Evolutionary conservation across 2,329 filamentous ascomycete genomes (phyloP).

Genomic region (Paecilomyces dactylethromorphus): DNA sequence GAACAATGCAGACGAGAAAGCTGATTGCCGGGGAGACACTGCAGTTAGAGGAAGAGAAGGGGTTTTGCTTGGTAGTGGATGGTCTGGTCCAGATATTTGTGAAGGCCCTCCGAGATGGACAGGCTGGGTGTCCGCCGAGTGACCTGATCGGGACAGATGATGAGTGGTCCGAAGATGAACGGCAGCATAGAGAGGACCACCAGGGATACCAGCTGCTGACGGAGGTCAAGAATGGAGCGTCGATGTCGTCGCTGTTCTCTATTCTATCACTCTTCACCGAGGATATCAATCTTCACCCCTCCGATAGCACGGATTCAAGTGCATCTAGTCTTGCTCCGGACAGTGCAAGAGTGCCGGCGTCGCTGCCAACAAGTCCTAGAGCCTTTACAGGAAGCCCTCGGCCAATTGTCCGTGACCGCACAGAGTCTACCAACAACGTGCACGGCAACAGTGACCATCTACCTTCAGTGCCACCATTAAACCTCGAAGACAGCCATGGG

Average conservation of each 20-base stretch:
- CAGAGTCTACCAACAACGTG: slow-evolving; percentile 12
- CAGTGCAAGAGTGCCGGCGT: slow-evolving; percentile 27
- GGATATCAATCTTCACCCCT: slow-evolving; percentile 71
- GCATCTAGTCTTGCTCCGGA: slow-evolving; percentile 27
- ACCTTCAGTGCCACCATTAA: slow-evolving; percentile 66
- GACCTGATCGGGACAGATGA: slow-evolving; percentile 33
- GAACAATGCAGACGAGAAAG: slow-evolving; percentile 97
- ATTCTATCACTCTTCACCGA: slow-evolving; percentile 97
- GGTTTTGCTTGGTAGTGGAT: slow-evolving; percentile 95
- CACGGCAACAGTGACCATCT: slow-evolving; percentile 31
- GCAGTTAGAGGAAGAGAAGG: slow-evolving; percentile 93
- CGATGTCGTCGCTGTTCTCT: slow-evolving; percentile 97
- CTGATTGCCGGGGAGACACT: slow-evolving; percentile 93
- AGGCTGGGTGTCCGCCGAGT: slow-evolving; percentile 29
- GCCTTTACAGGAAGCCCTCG: slow-evolving; percentile 22
- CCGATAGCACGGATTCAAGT: slow-evolving; percentile 46
- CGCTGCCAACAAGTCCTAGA: slow-evolving; percentile 33
- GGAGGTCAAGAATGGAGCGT: slow-evolving; percentile 94
- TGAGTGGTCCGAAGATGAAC: slow-evolving; percentile 63
- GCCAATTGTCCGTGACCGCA: slow-evolving; percentile 13
- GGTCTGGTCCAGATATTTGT: slow-evolving; percentile 97
- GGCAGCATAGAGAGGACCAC: slow-evolving; percentile 51
- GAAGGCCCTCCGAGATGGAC: slow-evolving; percentile 62
- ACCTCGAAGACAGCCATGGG: slow-evolving; percentile 50
- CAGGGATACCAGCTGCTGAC: slow-evolving; percentile 93